Evolutionary conservation across 495 filamentous ascomycete genomes (phyloP), one percentile per base, ranked within the genome.

Genomic region (Penicillium psychrofluorescens): DNA sequence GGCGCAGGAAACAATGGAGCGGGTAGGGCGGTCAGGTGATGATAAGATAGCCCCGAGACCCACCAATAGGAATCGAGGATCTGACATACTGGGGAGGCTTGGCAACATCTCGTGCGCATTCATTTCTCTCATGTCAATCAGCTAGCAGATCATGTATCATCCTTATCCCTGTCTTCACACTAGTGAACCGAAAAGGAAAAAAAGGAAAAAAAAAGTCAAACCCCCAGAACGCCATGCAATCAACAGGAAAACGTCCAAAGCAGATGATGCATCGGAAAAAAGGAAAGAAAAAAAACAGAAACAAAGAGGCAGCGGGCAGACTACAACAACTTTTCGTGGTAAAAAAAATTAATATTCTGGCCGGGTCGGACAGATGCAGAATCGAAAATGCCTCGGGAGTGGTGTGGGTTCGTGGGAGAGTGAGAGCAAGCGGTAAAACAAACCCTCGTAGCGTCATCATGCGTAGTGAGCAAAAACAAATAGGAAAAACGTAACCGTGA

Each of bases 141-240:
- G 27, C 22, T 29, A 9, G 34, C 13, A 38, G 36, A 45, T 43
- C 48, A 43, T 45, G 40, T 43, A 38, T 29, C 44, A 16, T 45
- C 38, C 43, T 13, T 34, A 35, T 42, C 38, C 47, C 40, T 46
- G 22, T 22, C 22, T 22, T 6, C 22, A 44, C 51, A 35, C 44
- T 35, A 48, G 29, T 35, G 38, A n/a, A 48, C 47, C 36, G 44
- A 46, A 49, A 37, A 47, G 36, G 40, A 1, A 16, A 16, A 16
- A 16, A 30, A 15, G 11, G 34, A 41, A 36, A 34, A 30, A 35
- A 3, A 34, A 43, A 42, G 36, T 22, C 4, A 50, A 36, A 43
- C 40, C 41, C 14, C 49, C 49, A 22, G 43, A 57, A 56, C 59
- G 49, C 62, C 55, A 54, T 60, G 59, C 51, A 52, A 50, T 36